Base-by-base conservation (phyloP, 1,139 yeast genomes). In the Yamadazyma oceani region DNA sequence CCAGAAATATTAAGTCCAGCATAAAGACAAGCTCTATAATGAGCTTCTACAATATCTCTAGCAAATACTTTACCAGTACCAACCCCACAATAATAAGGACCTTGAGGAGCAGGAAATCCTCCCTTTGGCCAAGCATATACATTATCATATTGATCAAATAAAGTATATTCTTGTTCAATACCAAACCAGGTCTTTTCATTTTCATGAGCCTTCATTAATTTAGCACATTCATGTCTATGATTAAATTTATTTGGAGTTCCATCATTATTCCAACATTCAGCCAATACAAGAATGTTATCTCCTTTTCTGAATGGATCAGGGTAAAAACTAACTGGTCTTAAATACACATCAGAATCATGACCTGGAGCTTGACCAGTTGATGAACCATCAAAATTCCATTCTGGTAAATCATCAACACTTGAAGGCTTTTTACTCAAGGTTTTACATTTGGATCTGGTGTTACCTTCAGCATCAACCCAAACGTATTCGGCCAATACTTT, bases 11-110 rank as follows among this genome's bases (percentile, higher is more conserved):
- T 73, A 54, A 92, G 67, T 60, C 97, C 97, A 48, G 97, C 82
- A 64, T 86, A 85, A 49, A 92, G 77, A 75, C 97, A 89, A 48
- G 98, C 98, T 69, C 95, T 83, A 85, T 92, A 92, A 75, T 92
- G 98, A 45, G 98, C 97, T 76, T 92, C 98, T 57, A 92, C 90
- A 43, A 92, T 89, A 63, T 92, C 98, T 75, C 98, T 84, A 60
- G 97, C 96, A 66, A 84, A 87, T 47, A 92, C 98, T 75, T 88
- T 90, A 61, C 97, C 97, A 58, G 97, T 81, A 73, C 98, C 98
- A 51, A 92, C 98, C 82, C 98, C 98, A 78, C 98, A 92, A 83
- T 92, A 92, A 85, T 90, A 92, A 46, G 98, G 98, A 54, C 98
- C 98, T 75, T 92, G 98, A 51, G 98, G 98, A 53, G 96, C 98